Evolutionary conservation across 148 eudicot genomes (phyloP).

Genomic region (Chenopodium berlandieri): DNA sequence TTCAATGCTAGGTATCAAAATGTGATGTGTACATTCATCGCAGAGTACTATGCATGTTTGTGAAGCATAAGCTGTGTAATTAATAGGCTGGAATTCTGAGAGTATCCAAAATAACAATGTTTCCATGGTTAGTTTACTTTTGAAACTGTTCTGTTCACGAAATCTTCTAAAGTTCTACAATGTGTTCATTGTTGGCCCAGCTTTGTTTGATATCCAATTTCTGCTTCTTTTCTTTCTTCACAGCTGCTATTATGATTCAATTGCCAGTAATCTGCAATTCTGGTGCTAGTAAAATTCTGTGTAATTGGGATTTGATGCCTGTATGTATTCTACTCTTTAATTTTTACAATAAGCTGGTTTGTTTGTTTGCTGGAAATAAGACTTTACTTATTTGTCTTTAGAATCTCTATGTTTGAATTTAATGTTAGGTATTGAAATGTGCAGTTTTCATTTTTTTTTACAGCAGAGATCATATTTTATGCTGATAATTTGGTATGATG

Average conservation of each 20-base stretch:
- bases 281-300: background rate
- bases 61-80: background rate
- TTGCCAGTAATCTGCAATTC: background rate
- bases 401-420: background rate
- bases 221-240: background rate
- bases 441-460: background rate
- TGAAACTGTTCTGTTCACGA: background rate
- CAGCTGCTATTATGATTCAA: background rate
- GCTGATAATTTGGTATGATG: slow-evolving; percentile 1
- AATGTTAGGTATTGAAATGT: background rate
- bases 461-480: background rate
- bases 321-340: background rate
- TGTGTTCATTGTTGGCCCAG: background rate
- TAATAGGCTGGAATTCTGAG: background rate
- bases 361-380: background rate
- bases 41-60: background rate
- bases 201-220: background rate
- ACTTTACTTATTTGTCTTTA: too few relatives aligned
- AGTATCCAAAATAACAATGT: background rate
- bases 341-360: background rate
- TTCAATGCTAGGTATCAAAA: background rate
- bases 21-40: background rate
- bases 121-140: background rate
- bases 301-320: background rate
- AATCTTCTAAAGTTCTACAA: background rate